phyloP scores from a whole-genome alignment of 202 grass and related monocot genomes.

The Carex arenaria region DNA sequence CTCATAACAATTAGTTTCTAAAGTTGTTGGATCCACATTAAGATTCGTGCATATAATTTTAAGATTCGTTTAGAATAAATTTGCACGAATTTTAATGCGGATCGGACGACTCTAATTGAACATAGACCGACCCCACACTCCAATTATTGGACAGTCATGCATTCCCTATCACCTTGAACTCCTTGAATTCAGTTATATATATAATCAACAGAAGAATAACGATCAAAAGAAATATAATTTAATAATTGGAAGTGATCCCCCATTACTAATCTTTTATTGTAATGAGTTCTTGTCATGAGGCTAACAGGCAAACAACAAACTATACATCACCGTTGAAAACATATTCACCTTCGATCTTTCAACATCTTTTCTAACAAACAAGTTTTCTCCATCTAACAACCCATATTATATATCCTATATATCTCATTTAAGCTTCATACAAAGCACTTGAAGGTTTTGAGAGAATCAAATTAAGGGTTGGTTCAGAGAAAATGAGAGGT shows the following conservation, averaged over 20 bases:
- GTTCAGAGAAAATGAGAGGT: slow-evolving; percentile 42
- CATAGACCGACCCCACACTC: no score
- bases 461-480: slow-evolving; percentile 4
- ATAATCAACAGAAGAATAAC: neutral
- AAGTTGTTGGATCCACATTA: neutral
- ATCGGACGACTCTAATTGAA: no score
- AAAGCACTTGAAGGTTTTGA: slow-evolving; percentile 3
- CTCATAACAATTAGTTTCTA: neutral
- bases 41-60: no score
- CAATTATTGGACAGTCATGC: neutral
- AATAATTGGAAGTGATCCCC: slow-evolving; percentile 4
- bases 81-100: no score
- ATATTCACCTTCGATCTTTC: neutral
- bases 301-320: slow-evolving; percentile 21
- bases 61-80: no score
- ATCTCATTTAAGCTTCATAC: slow-evolving; percentile 5
- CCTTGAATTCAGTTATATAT: neutral
- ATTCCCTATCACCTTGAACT: neutral
- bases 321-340: neutral
- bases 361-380: slow-evolving; percentile 8
- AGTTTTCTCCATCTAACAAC: neutral
- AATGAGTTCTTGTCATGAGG: neutral
- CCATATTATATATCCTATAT: neutral
- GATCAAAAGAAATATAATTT: neutral
- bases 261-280: slow-evolving; percentile 1